Conservation (phyloP, 768 basidiomycete genomes). For the Phlebiopsis gigantea region DNA sequence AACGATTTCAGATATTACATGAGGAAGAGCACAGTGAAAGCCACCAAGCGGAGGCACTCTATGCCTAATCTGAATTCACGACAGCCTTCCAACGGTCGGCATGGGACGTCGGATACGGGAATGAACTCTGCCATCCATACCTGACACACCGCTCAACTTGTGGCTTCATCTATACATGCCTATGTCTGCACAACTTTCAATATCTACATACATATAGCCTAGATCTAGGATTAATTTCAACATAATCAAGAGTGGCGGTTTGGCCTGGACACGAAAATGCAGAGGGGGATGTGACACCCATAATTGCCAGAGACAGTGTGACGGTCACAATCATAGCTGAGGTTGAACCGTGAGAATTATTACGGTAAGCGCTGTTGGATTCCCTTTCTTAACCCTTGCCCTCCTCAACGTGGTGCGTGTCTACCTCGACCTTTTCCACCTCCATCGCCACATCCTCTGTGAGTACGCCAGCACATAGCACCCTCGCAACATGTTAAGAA, state of each 20-base stretch:
- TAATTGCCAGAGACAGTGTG: not conserved
- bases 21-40: constrained; percentile 35
- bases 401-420: constrained; percentile 27
- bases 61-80: not conserved
- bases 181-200: not conserved
- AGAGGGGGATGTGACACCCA: not conserved
- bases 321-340: not conserved
- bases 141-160: not conserved
- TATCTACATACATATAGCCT: not conserved
- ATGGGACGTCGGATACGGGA: not conserved
- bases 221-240: too few species aligned
- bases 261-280: not conserved
- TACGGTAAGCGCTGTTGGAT: constrained; percentile 22
- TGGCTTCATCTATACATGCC: not conserved
- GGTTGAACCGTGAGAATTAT: constrained; percentile 7
- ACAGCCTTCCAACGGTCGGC: not conserved
- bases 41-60: constrained; percentile 18
- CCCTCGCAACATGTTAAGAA: not conserved
- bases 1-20: constrained; percentile 37
- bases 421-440: constrained; percentile 26
- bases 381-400: constrained; percentile 38
- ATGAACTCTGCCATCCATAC: not conserved
- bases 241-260: not conserved
- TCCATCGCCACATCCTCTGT: constrained; percentile 22
- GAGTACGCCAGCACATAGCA: constrained; percentile 8